These are phyloP conservation scores for Clavariopsis aquatica DNA, from an alignment of 495 filamentous ascomycete genomes.

Conservation along the genomic window DNA sequence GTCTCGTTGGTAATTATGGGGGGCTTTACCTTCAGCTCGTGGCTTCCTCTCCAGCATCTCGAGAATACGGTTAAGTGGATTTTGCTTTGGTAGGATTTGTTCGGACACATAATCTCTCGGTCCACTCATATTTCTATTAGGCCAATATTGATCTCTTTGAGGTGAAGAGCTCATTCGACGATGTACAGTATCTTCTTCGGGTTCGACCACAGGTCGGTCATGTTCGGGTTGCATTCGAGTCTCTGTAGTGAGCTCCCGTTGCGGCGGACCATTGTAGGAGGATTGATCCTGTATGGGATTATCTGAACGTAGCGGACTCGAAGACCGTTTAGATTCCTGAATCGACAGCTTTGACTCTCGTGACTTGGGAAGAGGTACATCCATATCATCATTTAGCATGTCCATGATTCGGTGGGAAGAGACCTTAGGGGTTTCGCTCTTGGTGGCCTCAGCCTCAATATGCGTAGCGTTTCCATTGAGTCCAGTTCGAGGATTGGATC, in stretches of 20 bases:
- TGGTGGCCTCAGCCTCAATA: background rate
- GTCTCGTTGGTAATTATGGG: background rate
- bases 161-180: background rate
- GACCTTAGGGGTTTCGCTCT: conserved; percentile 5
- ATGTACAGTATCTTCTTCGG: background rate
- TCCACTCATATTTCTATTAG: background rate
- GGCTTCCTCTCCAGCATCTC: conserved; percentile 15
- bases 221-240: background rate
- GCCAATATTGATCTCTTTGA: conserved; percentile 2
- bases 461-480: background rate
- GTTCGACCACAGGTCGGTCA: too few relatives aligned
- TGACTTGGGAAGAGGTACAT: conserved; percentile 7
- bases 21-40: background rate
- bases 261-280: background rate
- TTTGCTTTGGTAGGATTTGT: background rate
- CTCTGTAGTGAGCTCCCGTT: background rate
- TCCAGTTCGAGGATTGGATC: background rate
- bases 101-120: conserved; percentile 9
- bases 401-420: conserved; percentile 32
- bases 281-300: background rate
- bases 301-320: background rate
- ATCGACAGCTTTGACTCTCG: conserved; percentile 3
- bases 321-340: background rate
- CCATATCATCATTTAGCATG: conserved; percentile 30
- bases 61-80: conserved; percentile 14